Percentiles rank a stretch among this genome's conserved stretches.
Conservation (phyloP, 495 filamentous ascomycete genomes). For the Aspergillus egyptiacus region DNA sequence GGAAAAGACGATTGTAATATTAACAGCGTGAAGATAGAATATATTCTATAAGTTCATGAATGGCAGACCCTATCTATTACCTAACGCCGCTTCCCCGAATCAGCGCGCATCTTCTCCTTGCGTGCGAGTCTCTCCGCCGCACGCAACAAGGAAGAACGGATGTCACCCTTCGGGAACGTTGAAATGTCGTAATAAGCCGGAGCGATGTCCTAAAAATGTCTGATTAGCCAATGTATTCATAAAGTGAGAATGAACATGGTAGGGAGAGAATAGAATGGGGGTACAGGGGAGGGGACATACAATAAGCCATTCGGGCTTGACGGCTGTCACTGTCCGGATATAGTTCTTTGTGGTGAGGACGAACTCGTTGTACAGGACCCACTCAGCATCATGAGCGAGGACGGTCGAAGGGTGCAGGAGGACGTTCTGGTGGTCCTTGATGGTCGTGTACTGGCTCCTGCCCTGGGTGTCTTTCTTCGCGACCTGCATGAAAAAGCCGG, state of each 20-base stretch:
- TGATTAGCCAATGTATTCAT: conserved; percentile 16
- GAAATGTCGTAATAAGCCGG: conserved; percentile 86
- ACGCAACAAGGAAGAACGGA: conserved; percentile 68
- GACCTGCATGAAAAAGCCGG: conserved; percentile 99
- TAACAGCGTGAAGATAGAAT: neutral
- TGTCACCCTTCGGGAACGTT: conserved; percentile 76
- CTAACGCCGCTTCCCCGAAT: conserved; percentile 29
- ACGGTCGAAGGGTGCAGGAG: conserved; percentile 90
- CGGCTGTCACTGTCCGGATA: conserved; percentile 53
- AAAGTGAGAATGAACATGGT: too few species aligned
- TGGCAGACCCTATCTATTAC: conserved; percentile 11
- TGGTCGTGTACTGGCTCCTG: conserved; percentile 79
- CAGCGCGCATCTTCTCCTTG: conserved; percentile 57
- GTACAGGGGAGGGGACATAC: conserved; percentile 47
- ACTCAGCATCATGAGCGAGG: conserved; percentile 78
- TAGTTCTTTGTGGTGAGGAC: conserved; percentile 97
- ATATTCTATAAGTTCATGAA: conserved; percentile 14
- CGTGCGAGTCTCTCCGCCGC: conserved; percentile 70
- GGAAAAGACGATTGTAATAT: neutral
- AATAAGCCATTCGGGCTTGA: conserved; percentile 74
- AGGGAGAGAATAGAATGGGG: neutral
- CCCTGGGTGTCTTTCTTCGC: conserved; percentile 74
- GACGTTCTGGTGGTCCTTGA: conserved; percentile 91
- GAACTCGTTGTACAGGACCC: conserved; percentile 98
- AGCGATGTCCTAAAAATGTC: conserved; percentile 66